Conservation (phyloP, 306 rosid species). For the Carpinus fangiana region DNA sequence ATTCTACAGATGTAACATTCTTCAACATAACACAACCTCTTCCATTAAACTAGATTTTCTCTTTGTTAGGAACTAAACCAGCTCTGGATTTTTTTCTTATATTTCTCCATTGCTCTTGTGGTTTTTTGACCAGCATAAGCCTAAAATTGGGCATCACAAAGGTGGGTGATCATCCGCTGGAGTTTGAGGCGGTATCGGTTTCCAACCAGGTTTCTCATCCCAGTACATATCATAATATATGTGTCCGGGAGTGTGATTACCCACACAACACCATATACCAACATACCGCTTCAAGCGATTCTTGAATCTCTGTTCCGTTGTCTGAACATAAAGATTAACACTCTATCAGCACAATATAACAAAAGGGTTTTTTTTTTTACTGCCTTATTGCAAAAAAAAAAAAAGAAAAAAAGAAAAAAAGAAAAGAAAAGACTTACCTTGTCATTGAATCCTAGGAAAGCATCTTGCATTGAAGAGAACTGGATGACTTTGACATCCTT, state of each 20-base stretch:
- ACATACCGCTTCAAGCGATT: slow-evolving; percentile 69
- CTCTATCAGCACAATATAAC: slow-evolving; percentile 20
- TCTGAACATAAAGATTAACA: slow-evolving; percentile 39
- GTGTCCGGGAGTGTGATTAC: slow-evolving; percentile 75
- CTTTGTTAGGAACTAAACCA: slow-evolving; percentile 15
- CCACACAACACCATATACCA: slow-evolving; percentile 97
- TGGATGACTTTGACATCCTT: slow-evolving; percentile 85
- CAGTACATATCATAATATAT: slow-evolving; percentile 93
- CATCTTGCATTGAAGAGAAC: slow-evolving; percentile 90
- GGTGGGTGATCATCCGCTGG: slow-evolving; percentile 88
- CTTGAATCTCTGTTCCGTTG: slow-evolving; percentile 70
- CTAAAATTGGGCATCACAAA: slow-evolving; percentile 42
- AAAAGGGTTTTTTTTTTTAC: slow-evolving; percentile 3
- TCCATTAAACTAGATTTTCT: not conserved
- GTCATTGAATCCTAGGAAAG: slow-evolving; percentile 63
- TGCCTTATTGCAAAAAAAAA: not conserved
- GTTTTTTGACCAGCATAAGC: slow-evolving; percentile 17
- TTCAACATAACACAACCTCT: not conserved
- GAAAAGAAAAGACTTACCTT: slow-evolving; percentile 51
- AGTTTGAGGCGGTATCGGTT: slow-evolving; percentile 78
- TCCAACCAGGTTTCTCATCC: slow-evolving; percentile 98
- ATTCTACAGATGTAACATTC: slow-evolving; percentile 9
- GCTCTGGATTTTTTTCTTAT: slow-evolving; percentile 9
- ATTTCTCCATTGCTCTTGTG: not conserved
- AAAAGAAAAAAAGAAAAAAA: not conserved